phyloP scores from a whole-genome alignment of 371 early-diverging fungal genomes.

The Fennellomyces sp. region DNA sequence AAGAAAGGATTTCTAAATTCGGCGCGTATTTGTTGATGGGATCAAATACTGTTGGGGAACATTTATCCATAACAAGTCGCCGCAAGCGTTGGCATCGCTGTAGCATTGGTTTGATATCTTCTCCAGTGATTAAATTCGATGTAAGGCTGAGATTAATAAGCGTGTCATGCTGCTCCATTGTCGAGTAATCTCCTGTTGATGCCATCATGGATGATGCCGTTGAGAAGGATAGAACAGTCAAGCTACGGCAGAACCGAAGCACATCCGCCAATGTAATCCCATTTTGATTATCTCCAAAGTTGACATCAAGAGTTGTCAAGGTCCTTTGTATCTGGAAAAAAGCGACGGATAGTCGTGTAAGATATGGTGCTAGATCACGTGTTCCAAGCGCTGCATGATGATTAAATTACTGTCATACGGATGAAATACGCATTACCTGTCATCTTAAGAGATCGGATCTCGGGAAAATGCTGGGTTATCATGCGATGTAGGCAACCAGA shows the following conservation, averaged over 20 bases:
- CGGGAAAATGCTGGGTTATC: not conserved
- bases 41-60: not conserved
- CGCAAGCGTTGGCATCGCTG: not conserved
- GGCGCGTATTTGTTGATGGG: not conserved
- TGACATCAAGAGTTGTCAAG: not conserved
- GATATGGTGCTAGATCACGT: not conserved
- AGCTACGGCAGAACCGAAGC: not conserved
- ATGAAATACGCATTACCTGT: too few species aligned
- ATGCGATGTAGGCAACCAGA: not conserved
- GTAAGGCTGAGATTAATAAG: too few species aligned
- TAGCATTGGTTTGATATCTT: not conserved
- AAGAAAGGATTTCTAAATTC: not conserved
- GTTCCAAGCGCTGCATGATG: too few species aligned
- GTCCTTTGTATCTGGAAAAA: not conserved
- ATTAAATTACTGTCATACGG: not conserved
- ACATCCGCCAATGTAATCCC: not conserved
- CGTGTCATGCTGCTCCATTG: too few species aligned
- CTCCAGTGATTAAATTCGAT: not conserved
- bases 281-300: not conserved
- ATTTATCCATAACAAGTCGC: not conserved
- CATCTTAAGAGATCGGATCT: not conserved
- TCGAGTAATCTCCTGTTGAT: not conserved
- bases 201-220: not conserved
- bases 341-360: not conserved
- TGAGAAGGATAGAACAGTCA: not conserved